Evolutionary conservation across 441 rosid genomes (phyloP), one percentile per base, ranked within the genome.

Genomic region (Eutrema salsugineum): DNA sequence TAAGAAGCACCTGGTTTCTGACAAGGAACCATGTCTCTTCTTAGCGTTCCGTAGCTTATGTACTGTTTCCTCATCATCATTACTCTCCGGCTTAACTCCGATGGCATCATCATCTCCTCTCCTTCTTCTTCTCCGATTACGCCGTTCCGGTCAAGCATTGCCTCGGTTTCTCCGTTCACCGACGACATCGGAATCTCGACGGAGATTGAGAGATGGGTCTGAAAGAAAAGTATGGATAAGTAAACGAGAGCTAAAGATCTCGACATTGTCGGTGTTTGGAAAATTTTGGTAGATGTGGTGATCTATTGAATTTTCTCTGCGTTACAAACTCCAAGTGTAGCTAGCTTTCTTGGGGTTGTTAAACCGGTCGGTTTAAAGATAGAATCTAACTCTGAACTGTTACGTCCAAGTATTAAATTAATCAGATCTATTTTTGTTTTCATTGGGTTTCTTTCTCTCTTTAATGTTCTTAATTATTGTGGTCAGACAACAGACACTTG

Each of bases 1-100:
- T 94, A 90, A 2, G 99, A 94, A 38, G 88, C 91, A 20, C 99
- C 99, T 20, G 98, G 88, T 63, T 71, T 89, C 11, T 66, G 77
- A 83, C 99, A 94, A 6, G 99, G 99, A 68, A 90, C 93, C 84
- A 89, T 82, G 75, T 92, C 94, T 80, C 94, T 88, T 80, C 66
- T 87, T 75, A 92, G 71, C 1, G 98, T 88, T 72, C 49, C 97
- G 55, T 94, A 92, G 82, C 99, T 89, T 22, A 94, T 90, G 66
- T 87, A 92, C 84, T 68, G 91, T 76, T 75, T 86, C 63, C 76
- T 83, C 87, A 82, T 83, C 72, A 85, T 48, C 61, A 88, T 70
- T 24, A 85, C 77, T 73, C 96, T 90, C 83, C 96, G 70, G 65
- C 78, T 88, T 74, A 61, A 82, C 79, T 90, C 96, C 14, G 93